Evolutionary conservation across 1,284 basidiomycete genomes (phyloP).

Genomic region (Microbotryomycetes sp.): DNA sequence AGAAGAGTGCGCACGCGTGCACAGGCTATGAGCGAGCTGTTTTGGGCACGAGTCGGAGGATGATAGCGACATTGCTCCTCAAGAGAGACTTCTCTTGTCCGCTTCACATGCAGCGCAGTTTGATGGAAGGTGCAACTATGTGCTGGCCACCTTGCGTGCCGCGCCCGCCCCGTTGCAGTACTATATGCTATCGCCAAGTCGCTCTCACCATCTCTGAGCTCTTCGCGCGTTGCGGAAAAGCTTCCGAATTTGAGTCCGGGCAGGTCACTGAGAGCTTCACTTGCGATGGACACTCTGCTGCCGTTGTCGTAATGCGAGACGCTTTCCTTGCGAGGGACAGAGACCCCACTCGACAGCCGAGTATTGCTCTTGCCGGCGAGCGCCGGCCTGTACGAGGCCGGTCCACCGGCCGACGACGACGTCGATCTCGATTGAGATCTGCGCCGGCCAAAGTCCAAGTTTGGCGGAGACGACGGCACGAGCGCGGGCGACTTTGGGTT

Average conservation of each 20-base stretch:
- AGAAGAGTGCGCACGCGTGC: too few relatives aligned
- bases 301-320: neutral
- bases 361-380: neutral
- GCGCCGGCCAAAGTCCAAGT: neutral
- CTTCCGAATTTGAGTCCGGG: conserved; percentile 11
- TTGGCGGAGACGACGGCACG: neutral
- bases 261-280: neutral
- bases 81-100: too few relatives aligned
- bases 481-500: neutral
- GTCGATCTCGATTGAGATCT: neutral
- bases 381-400: neutral
- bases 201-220: conserved; percentile 27
- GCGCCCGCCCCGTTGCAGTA: neutral
- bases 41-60: too few relatives aligned
- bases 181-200: neutral
- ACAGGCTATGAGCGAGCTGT: too few relatives aligned
- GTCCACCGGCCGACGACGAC: neutral
- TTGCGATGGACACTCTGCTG: neutral
- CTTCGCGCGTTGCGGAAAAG: conserved; percentile 26
- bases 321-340: neutral
- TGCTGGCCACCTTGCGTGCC: too few relatives aligned
- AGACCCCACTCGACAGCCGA: neutral
- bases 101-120: too few relatives aligned
- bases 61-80: too few relatives aligned
- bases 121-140: too few relatives aligned